Evolutionary conservation across 2,329 filamentous ascomycete genomes (phyloP).

Genomic region (Cladosporium velox): DNA sequence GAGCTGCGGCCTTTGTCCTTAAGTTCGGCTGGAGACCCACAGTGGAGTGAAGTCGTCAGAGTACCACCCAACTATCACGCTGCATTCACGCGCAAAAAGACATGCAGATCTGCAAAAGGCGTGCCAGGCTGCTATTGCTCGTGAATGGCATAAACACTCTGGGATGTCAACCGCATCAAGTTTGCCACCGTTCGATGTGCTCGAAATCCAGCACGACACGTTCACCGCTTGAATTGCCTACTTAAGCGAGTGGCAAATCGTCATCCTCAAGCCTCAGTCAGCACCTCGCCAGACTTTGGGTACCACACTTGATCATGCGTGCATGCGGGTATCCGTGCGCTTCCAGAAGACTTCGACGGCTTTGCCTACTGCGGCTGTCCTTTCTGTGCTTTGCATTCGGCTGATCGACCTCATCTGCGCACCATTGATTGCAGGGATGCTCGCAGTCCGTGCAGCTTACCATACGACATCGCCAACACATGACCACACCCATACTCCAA

Average conservation of each 20-base stretch:
- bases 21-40: background rate
- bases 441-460: background rate
- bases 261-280: background rate
- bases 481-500: background rate
- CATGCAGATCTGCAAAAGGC: background rate
- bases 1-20: background rate
- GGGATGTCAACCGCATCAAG: background rate
- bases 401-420: background rate
- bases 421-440: background rate
- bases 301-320: background rate
- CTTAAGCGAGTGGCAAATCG: background rate
- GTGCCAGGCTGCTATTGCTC: background rate
- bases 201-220: background rate
- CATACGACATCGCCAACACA: background rate
- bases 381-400: background rate
- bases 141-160: background rate
- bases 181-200: background rate
- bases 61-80: background rate
- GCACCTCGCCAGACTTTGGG: background rate
- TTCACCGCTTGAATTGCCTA: background rate
- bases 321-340: background rate
- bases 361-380: background rate
- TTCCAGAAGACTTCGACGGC: background rate
- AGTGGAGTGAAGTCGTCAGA: background rate
- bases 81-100: background rate